Evolutionary conservation across 257 asterid species (phyloP).

Genomic region (Ophiorrhiza pumila): DNA sequence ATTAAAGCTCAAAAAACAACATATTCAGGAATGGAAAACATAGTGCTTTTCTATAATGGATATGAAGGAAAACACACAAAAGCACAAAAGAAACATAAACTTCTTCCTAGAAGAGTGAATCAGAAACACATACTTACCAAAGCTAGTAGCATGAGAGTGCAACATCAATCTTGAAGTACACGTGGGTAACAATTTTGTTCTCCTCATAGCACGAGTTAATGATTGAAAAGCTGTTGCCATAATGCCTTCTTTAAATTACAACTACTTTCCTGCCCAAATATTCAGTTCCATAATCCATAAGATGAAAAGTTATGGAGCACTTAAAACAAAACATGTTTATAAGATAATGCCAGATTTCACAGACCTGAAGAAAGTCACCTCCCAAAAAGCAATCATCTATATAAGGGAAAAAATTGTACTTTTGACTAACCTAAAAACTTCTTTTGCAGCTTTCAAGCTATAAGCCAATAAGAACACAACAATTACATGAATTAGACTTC

Average conservation of each 20-base stretch:
- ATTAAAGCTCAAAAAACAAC: not conserved
- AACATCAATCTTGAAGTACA: conserved; percentile 38
- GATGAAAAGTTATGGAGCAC: not conserved
- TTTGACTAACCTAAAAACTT: not conserved
- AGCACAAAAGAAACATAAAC: not conserved
- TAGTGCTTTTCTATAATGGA: not conserved
- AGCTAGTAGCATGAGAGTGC: conserved; percentile 89
- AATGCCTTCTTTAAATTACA: not conserved
- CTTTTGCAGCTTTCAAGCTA: not conserved
- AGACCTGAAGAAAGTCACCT: not conserved
- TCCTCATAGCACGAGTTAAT: conserved; percentile 51
- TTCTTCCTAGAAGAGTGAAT: not conserved
- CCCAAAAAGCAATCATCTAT: not conserved
- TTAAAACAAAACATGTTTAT: not conserved
- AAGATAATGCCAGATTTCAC: not conserved
- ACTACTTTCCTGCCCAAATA: conserved; percentile 11
- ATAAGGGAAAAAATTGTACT: not conserved
- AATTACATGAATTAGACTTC: not conserved
- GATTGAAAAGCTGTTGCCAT: conserved; percentile 61
- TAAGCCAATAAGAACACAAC: not conserved
- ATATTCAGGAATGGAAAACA: not conserved
- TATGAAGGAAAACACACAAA: conserved; percentile 4
- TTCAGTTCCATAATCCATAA: not conserved
- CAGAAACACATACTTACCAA: conserved; percentile 42
- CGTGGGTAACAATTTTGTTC: conserved; percentile 28